phyloP scores from a whole-genome alignment of 352 stramenopile species.

The Plasmopara muralis region DNA sequence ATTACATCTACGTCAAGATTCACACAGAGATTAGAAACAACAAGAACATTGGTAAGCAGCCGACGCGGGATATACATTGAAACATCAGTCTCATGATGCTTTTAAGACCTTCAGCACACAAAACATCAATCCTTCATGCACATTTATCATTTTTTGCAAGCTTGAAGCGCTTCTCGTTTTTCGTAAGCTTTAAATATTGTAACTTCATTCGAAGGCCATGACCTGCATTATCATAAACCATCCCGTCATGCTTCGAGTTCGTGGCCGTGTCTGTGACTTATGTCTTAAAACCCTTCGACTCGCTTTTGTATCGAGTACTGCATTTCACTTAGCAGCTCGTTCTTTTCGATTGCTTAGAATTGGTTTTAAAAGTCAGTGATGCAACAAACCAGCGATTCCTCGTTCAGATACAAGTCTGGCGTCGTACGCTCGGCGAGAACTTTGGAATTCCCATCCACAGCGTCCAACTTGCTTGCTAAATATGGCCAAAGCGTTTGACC shows the following conservation, averaged over 20 bases:
- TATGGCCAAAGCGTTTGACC: background rate
- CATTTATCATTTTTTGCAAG: conserved; percentile 37
- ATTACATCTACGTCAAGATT: too few relatives aligned
- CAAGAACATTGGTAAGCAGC: too few relatives aligned
- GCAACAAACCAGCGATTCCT: conserved; percentile 70
- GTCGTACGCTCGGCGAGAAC: conserved; percentile 55
- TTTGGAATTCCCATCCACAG: conserved; percentile 42
- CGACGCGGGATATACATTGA: too few relatives aligned
- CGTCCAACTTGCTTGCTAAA: background rate
- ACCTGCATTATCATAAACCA: conserved; percentile 30
- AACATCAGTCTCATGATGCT: too few relatives aligned
- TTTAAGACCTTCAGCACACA: too few relatives aligned
- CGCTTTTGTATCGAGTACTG: conserved; percentile 18
- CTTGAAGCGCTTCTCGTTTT: conserved; percentile 42
- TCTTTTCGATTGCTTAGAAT: conserved; percentile 64
- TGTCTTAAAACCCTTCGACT: conserved; percentile 28
- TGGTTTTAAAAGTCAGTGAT: conserved; percentile 61
- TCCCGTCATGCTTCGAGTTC: conserved; percentile 38
- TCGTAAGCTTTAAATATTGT: conserved; percentile 30
- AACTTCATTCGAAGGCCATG: conserved; percentile 35
- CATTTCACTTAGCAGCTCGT: conserved; percentile 70
- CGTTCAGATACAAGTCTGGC: conserved; percentile 71
- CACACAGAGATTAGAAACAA: too few relatives aligned
- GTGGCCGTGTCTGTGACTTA: conserved; percentile 45
- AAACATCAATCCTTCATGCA: too few relatives aligned